These are phyloP conservation scores for Pseudogymnoascus destructans DNA, from an alignment of 2,329 filamentous ascomycete genomes.

Conservation along the genomic window DNA sequence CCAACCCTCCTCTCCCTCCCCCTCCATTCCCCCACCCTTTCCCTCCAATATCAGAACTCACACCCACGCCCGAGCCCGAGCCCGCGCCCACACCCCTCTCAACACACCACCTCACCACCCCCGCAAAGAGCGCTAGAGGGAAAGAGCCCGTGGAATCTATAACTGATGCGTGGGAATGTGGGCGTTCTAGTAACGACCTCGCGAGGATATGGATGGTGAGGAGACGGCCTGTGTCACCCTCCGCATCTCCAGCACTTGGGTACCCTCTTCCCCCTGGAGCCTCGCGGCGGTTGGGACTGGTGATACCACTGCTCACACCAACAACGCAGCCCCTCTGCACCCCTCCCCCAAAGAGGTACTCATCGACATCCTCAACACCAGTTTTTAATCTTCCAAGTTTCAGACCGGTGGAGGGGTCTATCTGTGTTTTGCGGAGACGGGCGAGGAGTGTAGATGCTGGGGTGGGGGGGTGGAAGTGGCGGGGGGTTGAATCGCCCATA, in stretches of 20 bases:
- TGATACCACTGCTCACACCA: slow-evolving; percentile 42
- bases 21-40: background rate
- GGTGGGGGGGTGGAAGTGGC: background rate
- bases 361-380: slow-evolving; percentile 38
- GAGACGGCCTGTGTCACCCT: background rate
- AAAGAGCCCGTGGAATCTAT: slow-evolving; percentile 25
- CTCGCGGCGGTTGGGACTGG: too few species aligned
- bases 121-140: slow-evolving; percentile 10
- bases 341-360: slow-evolving; percentile 33
- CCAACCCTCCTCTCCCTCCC: slow-evolving; percentile 5
- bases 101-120: background rate
- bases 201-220: background rate
- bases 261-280: slow-evolving; percentile 24
- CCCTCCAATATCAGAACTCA: too few species aligned
- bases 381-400: slow-evolving; percentile 16
- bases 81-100: background rate
- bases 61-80: too few species aligned
- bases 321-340: slow-evolving; percentile 39
- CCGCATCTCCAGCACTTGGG: background rate
- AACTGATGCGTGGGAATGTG: slow-evolving; percentile 17
- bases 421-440: background rate
- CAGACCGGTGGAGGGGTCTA: background rate
- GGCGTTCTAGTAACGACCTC: background rate
- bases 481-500: too few species aligned
- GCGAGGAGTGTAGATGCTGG: background rate